A percentile compares a stretch with the other conserved stretches of the same genome.
phyloP scores from a whole-genome alignment of 805 yeast species.

The fission yeast (Schizosaccharomyces pombe) region DNA sequence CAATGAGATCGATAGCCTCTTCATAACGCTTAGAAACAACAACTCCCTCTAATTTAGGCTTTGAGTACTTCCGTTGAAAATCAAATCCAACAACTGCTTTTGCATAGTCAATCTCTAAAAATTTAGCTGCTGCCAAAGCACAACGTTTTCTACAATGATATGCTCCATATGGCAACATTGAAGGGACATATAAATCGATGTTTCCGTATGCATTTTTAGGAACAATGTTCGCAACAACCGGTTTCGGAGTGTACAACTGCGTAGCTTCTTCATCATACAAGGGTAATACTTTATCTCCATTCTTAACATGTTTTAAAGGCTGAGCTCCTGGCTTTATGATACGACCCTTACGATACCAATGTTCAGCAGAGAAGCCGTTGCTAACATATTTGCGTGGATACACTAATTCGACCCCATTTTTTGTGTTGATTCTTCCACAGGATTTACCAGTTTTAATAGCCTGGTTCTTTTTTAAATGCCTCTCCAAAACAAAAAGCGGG shows the following conservation, averaged over 20 bases:
- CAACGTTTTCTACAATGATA: constrained; percentile 26
- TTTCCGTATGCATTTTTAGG: constrained; percentile 64
- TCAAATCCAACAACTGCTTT: constrained; percentile 63
- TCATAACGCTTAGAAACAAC: constrained; percentile 40
- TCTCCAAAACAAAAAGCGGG: constrained; percentile 62
- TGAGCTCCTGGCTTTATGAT: constrained; percentile 45
- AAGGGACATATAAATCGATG: constrained; percentile 49
- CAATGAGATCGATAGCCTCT: constrained; percentile 31
- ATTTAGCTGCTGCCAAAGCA: constrained; percentile 46
- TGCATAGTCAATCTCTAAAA: constrained; percentile 55
- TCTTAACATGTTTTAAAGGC: constrained; percentile 27
- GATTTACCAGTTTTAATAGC: constrained; percentile 36
- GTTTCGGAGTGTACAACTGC: constrained; percentile 40
- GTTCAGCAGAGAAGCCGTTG: constrained; percentile 43
- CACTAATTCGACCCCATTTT: constrained; percentile 21
- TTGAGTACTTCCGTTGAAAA: constrained; percentile 28
- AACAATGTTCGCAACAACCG: constrained; percentile 39
- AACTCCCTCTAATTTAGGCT: constrained; percentile 50
- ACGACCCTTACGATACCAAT: constrained; percentile 72
- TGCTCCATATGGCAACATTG: constrained; percentile 76
- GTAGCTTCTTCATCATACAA: constrained; percentile 66
- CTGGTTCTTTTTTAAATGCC: constrained; percentile 50
- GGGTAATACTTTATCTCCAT: constrained; percentile 13
- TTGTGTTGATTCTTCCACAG: constrained; percentile 12
- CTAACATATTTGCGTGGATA: constrained; percentile 45